These are phyloP conservation scores for Sarcomyxa edulis DNA, from an alignment of 768 basidiomycete species.

Conservation along the genomic window DNA sequence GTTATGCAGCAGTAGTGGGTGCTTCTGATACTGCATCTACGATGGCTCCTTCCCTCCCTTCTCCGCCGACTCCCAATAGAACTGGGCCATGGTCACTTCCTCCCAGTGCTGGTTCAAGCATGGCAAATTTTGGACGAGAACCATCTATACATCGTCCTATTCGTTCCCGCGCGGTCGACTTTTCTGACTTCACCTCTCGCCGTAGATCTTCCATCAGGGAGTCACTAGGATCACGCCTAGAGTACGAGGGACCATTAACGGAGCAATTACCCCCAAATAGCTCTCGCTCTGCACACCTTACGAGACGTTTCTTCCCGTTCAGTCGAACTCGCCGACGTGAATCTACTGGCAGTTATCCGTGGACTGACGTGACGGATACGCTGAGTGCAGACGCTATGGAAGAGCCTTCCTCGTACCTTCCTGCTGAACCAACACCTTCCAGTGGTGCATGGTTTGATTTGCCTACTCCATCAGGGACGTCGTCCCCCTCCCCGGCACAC, in stretches of 20 bases:
- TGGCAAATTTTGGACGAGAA: constrained; percentile 47
- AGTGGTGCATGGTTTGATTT: constrained; percentile 19
- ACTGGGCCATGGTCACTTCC: constrained; percentile 28
- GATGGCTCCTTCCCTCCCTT: constrained; percentile 14
- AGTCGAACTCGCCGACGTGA: constrained; percentile 40
- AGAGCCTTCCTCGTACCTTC: constrained; percentile 12
- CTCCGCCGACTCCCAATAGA: constrained; percentile 18
- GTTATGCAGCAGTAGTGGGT: too few relatives aligned
- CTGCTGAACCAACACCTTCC: constrained; percentile 14
- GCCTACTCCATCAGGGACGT: constrained; percentile 15
- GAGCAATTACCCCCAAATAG: too few relatives aligned
- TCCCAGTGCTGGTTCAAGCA: constrained; percentile 11
- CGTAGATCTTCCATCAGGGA: constrained; percentile 47
- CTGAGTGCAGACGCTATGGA: constrained; percentile 7
- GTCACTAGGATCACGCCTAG: background rate
- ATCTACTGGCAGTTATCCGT: constrained; percentile 14
- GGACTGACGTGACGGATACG: constrained; percentile 18
- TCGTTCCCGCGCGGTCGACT: constrained; percentile 55
- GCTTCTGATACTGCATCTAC: too few relatives aligned
- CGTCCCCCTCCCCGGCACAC: constrained; percentile 9
- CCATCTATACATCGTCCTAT: constrained; percentile 55
- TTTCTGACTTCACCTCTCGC: constrained; percentile 66
- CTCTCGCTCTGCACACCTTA: constrained; percentile 18
- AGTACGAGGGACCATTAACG: too few relatives aligned
- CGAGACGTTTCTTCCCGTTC: constrained; percentile 56